Evolutionary conservation across 306 rosid genomes (phyloP), one percentile per base, ranked within the genome.

Genomic region (Vachellia pachyceras): DNA sequence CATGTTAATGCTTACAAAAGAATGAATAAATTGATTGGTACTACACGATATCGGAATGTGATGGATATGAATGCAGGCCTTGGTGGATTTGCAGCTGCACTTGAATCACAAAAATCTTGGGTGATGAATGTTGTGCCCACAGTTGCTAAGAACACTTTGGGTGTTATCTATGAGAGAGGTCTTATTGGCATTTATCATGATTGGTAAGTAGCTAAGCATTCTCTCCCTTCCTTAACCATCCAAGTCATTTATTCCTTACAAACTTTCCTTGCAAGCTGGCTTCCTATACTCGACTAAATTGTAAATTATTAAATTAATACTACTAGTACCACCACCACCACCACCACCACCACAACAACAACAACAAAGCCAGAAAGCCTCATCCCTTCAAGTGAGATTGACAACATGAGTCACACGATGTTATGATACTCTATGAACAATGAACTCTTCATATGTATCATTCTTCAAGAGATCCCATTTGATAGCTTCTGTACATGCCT

Each of bases 41-140:
- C 93, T 11, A 49, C 89, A 23, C 90, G 99, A 85, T 91, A 87
- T 75, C 91, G 97, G 71, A 96, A 93, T 82, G 75, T 92, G 77
- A 96, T 96, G 98, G 99, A 96, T 86, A 93, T 96, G 99, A 96
- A 96, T 84, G 98, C 99, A 63, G 95, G 88, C 79, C 97, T 96
- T 12, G 99, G 99, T 68, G 99, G 99, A 86, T 96, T 96, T 83
- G 97, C 94, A 29, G 98, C 98, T 35, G 90, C 98, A 37, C 85
- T 93, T 60, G 97, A 96, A 69, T 93, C 98, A 11, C 84, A 69
- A 64, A 90, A 91, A 72, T 90, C 98, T 69, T 93, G 99, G 99
- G 97, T 92, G 85, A 93, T 96, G 98, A 96, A 92, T 87, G 98
- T 90, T 35, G 97, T 93, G 66, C 98, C 99, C 63, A 81, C 97